Evolutionary conservation across 495 filamentous ascomycete genomes (phyloP).

Genomic region (Usnea hakonensis): DNA sequence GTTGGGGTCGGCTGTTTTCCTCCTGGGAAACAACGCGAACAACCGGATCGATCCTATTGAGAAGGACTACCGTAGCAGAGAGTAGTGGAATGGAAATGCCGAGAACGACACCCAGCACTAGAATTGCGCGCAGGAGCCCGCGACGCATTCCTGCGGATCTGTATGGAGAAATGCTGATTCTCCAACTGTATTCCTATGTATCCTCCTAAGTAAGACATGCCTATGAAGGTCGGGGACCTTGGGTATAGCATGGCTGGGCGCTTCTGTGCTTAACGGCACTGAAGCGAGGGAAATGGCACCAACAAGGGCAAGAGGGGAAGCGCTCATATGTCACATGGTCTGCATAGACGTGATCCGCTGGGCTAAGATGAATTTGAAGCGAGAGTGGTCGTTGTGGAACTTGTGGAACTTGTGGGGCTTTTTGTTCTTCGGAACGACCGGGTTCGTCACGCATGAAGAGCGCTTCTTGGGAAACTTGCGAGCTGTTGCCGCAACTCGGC

Average conservation of each 20-base stretch:
- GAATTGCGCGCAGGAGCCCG: not conserved
- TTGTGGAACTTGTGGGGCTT: no score
- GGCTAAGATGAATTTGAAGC: not conserved
- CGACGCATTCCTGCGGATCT: not conserved
- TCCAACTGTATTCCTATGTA: not conserved
- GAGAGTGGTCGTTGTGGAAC: not conserved
- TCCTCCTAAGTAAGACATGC: not conserved
- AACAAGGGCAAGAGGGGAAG: not conserved
- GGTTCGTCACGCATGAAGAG: not conserved
- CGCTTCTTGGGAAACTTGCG: not conserved
- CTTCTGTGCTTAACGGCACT: not conserved
- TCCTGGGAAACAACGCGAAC: not conserved
- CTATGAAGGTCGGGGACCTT: not conserved
- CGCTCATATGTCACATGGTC: not conserved
- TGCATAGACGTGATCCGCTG: not conserved
- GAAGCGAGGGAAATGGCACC: not conserved
- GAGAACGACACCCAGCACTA: not conserved
- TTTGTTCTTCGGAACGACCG: no score
- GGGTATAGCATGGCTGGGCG: not conserved
- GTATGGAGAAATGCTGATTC: not conserved
- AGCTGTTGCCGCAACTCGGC: not conserved
- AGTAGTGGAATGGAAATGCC: not conserved
- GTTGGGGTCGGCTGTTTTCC: not conserved
- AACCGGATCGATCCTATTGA: not conserved
- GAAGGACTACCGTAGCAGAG: not conserved